A percentile compares a stretch with the other conserved stretches of the same genome.
These are phyloP conservation scores for Grosmannia serpens DNA, from an alignment of 2,329 filamentous ascomycete genomes.

Conservation along the genomic window DNA sequence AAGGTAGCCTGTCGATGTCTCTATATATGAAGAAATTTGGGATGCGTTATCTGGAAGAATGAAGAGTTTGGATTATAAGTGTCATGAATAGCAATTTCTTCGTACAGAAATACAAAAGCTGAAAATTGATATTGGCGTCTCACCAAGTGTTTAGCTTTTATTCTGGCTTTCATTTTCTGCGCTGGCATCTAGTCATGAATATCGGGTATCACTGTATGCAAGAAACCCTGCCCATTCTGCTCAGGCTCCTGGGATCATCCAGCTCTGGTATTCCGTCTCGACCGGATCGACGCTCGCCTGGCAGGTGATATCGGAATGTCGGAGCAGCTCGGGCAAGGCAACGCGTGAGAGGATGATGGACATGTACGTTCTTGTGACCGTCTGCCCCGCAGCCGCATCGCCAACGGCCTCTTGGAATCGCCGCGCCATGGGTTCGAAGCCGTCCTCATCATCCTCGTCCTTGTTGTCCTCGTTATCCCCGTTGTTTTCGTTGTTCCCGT, in stretches of 20 bases:
- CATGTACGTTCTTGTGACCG: slow-evolving; percentile 37
- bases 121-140: not conserved
- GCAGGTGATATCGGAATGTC: slow-evolving; percentile 31
- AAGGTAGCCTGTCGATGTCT: not conserved
- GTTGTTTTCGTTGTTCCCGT: slow-evolving; percentile 4
- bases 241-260: slow-evolving; percentile 8
- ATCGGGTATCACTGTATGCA: not conserved
- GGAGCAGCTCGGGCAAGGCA: slow-evolving; percentile 43
- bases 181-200: not conserved
- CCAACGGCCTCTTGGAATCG: slow-evolving; percentile 41
- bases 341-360: slow-evolving; percentile 46
- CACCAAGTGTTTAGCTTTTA: not conserved
- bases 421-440: slow-evolving; percentile 47
- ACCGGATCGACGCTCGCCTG: slow-evolving; percentile 29
- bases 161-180: not conserved
- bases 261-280: slow-evolving; percentile 16
- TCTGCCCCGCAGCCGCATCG: slow-evolving; percentile 12
- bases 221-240: not conserved
- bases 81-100: not conserved
- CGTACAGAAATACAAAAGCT: not conserved
- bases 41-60: not conserved
- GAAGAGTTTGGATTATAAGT: not conserved
- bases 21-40: not conserved
- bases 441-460: slow-evolving; percentile 23
- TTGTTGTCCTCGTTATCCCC: slow-evolving; percentile 18